These are phyloP conservation scores for Phytopythium vexans DNA, from an alignment of 352 stramenopile genomes.

Conservation along the genomic window DNA sequence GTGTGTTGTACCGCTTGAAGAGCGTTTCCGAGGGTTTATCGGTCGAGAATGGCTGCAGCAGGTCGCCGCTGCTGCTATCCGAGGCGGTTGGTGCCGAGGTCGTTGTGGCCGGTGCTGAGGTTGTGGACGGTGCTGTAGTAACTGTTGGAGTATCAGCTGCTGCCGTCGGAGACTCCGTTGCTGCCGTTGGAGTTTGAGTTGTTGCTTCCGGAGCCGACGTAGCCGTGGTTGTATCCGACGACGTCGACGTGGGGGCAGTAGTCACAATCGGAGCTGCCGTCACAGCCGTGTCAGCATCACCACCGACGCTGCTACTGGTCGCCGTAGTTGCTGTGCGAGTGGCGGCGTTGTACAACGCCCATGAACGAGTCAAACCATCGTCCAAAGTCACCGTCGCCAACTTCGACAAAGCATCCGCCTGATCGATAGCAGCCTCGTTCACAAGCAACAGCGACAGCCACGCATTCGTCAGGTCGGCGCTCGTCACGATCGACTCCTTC, in stretches of 20 bases:
- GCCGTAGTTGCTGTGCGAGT: slow-evolving; percentile 23
- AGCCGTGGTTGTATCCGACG: too few species aligned
- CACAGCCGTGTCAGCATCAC: too few species aligned
- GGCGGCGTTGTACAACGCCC: slow-evolving; percentile 71
- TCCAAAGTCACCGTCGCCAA: slow-evolving; percentile 58
- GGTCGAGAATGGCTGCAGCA: slow-evolving; percentile 41
- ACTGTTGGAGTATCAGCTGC: too few species aligned
- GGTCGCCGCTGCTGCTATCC: slow-evolving; percentile 17
- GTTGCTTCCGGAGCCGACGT: too few species aligned
- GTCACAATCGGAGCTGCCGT: too few species aligned
- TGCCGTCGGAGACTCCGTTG: too few species aligned
- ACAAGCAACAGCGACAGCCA: slow-evolving; percentile 71
- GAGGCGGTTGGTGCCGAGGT: slow-evolving; percentile 23
- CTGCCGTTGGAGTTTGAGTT: too few species aligned
- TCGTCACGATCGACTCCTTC: slow-evolving; percentile 51
- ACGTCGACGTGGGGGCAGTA: too few species aligned
- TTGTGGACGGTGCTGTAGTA: too few species aligned
- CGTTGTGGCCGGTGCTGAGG: slow-evolving; percentile 41
- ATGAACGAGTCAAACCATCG: slow-evolving; percentile 58
- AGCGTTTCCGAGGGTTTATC: slow-evolving; percentile 34
- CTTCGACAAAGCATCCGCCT: slow-evolving; percentile 37
- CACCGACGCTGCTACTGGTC: too few species aligned
- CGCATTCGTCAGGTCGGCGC: slow-evolving; percentile 31
- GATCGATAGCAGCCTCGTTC: slow-evolving; percentile 62
- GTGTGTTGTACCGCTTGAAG: slow-evolving; percentile 42